Evolutionary conservation across 2,329 filamentous ascomycete genomes (phyloP).

Genomic region (Coniochaeta ligniaria): DNA sequence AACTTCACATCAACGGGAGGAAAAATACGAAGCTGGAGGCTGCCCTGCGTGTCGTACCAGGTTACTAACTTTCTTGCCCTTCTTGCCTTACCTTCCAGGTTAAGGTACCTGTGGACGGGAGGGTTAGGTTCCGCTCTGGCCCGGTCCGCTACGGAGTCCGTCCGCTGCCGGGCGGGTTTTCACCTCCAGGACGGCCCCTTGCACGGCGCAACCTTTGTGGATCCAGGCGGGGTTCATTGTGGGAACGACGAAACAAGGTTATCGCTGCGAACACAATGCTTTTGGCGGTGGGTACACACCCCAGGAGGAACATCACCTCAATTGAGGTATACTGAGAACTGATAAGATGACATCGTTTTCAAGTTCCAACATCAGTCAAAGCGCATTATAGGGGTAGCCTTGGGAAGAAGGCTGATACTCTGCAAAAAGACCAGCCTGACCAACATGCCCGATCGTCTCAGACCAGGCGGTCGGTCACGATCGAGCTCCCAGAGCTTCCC

Average conservation of each 20-base stretch:
- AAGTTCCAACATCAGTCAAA: background rate
- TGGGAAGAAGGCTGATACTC: background rate
- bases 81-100: too few species aligned
- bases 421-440: too few species aligned
- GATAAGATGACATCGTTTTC: background rate
- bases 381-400: background rate
- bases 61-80: too few species aligned
- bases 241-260: background rate
- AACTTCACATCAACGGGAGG: background rate
- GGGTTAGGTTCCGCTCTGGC: background rate
- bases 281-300: background rate
- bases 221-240: background rate
- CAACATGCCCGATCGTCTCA: background rate
- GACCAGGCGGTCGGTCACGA: background rate
- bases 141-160: too few species aligned
- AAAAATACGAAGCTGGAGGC: background rate
- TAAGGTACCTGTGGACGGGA: too few species aligned
- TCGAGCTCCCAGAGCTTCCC: background rate
- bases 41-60: too few species aligned
- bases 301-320: background rate
- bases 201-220: background rate
- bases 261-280: background rate
- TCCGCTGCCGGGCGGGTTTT: too few species aligned
- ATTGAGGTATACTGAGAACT: background rate
- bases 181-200: background rate